A percentile compares a stretch with the other conserved stretches of the same genome.
phyloP scores from a whole-genome alignment of 202 grass and related monocot species.

The Cymbopogon flexuosus region DNA sequence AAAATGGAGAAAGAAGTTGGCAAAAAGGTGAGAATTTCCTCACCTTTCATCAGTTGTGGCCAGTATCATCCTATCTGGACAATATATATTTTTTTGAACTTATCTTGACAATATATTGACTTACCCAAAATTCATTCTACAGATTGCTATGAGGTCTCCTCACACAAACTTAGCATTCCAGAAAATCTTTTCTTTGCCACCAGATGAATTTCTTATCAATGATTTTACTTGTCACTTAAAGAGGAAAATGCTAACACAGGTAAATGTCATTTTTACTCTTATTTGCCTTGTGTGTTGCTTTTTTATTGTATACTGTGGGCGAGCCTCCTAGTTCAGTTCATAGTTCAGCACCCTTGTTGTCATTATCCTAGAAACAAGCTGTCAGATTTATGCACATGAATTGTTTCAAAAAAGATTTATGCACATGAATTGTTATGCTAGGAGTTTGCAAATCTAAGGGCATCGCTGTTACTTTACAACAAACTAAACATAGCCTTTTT shows the following conservation, averaged over 20 bases:
- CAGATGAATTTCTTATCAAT: conserved; percentile 98
- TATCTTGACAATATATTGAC: not conserved
- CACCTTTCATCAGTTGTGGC: not conserved
- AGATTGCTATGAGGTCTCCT: conserved; percentile 90
- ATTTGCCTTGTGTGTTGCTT: not conserved
- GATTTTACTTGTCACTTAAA: conserved; percentile 98
- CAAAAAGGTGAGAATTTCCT: conserved; percentile 57
- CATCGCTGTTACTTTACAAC: not conserved
- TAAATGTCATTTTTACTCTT: conserved; percentile 19
- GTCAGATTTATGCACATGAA: not conserved
- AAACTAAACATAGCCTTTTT: conserved; percentile 4
- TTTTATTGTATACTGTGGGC: not conserved
- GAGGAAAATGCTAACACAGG: conserved; percentile 92
- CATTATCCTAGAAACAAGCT: conserved; percentile 11
- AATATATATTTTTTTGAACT: not conserved
- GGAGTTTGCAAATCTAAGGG: not conserved
- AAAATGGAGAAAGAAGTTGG: conserved; percentile 98
- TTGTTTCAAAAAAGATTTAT: not conserved
- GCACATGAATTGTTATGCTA: not conserved
- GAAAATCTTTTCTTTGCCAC: conserved; percentile 82
- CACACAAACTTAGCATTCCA: conserved; percentile 86
- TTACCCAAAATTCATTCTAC: conserved; percentile 32
- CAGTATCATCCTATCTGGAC: conserved; percentile 5
- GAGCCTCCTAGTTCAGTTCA: not conserved
- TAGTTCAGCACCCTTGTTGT: not conserved